A percentile compares a stretch with the other conserved stretches of the same genome.
Conservation (phyloP, 139 green algal genomes). For the Gonium pectorale region DNA sequence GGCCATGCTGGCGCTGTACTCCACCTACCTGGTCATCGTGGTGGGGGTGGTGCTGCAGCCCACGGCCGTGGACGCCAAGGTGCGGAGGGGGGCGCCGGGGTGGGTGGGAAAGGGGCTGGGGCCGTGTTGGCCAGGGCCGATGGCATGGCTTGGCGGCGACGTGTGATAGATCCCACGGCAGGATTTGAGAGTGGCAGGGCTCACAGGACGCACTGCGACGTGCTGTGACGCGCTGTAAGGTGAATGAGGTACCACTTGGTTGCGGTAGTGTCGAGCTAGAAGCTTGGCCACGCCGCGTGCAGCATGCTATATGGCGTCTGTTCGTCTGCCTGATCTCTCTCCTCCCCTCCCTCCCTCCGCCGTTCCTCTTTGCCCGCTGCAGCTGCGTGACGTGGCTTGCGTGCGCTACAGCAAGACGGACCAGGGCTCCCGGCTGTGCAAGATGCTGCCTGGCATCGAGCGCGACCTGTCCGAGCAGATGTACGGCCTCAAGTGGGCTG, state of each 20-base stretch:
- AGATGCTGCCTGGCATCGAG: conserved; percentile 56
- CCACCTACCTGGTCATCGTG: conserved; percentile 19
- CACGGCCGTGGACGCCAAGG: conserved; percentile 31
- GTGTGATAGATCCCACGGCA: too few species aligned
- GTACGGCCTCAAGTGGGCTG: conserved; percentile 27
- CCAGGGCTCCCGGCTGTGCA: conserved; percentile 54
- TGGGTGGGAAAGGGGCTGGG: not conserved
- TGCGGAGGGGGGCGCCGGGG: not conserved
- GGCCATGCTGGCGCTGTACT: conserved; percentile 31
- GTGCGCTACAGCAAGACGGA: conserved; percentile 21
- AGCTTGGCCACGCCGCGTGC: too few species aligned
- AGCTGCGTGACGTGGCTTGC: conserved; percentile 53
- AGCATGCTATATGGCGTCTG: too few species aligned
- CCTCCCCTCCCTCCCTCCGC: not conserved
- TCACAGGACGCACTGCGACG: too few species aligned
- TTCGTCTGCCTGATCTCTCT: too few species aligned
- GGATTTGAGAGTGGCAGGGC: too few species aligned
- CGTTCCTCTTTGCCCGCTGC: too few species aligned
- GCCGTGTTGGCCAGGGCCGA: too few species aligned
- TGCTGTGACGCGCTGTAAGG: too few species aligned
- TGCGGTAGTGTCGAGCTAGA: too few species aligned
- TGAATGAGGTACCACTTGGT: too few species aligned
- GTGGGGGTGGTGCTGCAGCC: conserved; percentile 14
- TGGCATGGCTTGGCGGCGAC: too few species aligned
- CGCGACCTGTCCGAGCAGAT: conserved; percentile 46